Base-by-base conservation (phyloP, 495 filamentous ascomycete species). In the Pyrenula aspistea region DNA sequence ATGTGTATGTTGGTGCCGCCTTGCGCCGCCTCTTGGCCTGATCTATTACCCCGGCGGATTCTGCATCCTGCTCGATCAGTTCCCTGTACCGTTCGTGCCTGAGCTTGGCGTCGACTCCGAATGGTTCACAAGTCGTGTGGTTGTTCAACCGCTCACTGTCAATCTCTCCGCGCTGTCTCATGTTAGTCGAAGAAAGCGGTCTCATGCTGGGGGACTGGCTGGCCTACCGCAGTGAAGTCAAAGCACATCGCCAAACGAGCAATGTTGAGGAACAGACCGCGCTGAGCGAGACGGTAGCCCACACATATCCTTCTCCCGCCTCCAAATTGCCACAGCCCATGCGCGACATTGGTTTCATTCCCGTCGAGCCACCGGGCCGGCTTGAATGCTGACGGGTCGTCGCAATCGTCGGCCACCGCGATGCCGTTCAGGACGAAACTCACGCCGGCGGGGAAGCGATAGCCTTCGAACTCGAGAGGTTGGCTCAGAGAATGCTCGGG, bases 391-490 rank as follows among this genome's bases (percentile, higher is more conserved):
- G 62, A 25, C 2, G 69, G 62, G 22, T 70, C 58, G 20, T 65
- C 60, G 22, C 65, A 64, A 22, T 67, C 57, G 22, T 71, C 56
- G 53, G 68, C 53, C 10, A 71, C 56, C 10, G 65, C 63, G 49
- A 71, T 64, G 2, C 54, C 59, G 51, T 71, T 67, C 49, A 71
- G 59, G 60, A 76, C 57, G 65, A 75, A 58, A 56, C 60, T 61
- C 0, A 71, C 72, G 23, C 77, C 77, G 3, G 68, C 66, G 1
- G 76, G 74, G 56, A 82, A 75, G 15, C 57, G 54, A 55, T 78
- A 78, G 12, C 73, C 74, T 51, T 78, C 77, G 54, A 76, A 80
- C 51, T 78, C 73, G 60, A 80, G 65, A 53, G 80, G 73, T 48
- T 71, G 59, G 1, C 67, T 75, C 10, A 72, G 57, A n/a, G 49